Conservation (phyloP, 768 basidiomycete species). For the Boletus insuetus region DNA sequence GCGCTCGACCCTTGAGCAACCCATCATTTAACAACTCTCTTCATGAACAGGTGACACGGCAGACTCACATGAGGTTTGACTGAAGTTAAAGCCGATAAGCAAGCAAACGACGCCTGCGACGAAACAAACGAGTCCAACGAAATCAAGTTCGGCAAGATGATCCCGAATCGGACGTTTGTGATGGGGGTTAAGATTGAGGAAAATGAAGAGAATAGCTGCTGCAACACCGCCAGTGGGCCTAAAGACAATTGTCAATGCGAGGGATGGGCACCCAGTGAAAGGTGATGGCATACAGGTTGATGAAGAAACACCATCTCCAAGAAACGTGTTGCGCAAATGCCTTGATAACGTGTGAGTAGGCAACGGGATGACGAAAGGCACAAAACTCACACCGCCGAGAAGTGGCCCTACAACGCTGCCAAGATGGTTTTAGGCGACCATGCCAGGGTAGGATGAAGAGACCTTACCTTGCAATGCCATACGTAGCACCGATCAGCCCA, state of each 20-base stretch:
- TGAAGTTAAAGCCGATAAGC: slow-evolving; percentile 70
- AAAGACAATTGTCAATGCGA: background rate
- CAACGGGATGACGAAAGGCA: background rate
- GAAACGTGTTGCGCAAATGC: slow-evolving; percentile 69
- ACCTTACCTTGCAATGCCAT: slow-evolving; percentile 59
- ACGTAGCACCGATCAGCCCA: slow-evolving; percentile 72
- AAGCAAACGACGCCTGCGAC: slow-evolving; percentile 65
- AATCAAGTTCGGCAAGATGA: slow-evolving; percentile 69
- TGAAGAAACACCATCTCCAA: slow-evolving; percentile 86
- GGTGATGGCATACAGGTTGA: slow-evolving; percentile 56
- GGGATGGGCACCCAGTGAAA: background rate
- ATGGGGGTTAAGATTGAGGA: slow-evolving; percentile 79
- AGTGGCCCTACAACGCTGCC: slow-evolving; percentile 72
- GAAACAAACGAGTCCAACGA: slow-evolving; percentile 61
- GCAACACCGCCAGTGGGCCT: slow-evolving; percentile 76
- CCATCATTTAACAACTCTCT: background rate
- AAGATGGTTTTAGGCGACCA: background rate
- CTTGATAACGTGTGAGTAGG: slow-evolving; percentile 23
- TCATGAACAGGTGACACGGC: background rate
- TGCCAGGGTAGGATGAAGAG: background rate
- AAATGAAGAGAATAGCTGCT: slow-evolving; percentile 59
- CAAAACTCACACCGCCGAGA: slow-evolving; percentile 66
- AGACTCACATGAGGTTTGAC: slow-evolving; percentile 61
- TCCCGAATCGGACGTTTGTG: slow-evolving; percentile 53
- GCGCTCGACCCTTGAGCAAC: slow-evolving; percentile 48